Evolutionary conservation across 2,329 filamentous ascomycete species (phyloP).

Genomic region (Arthrobotrys conoides): DNA sequence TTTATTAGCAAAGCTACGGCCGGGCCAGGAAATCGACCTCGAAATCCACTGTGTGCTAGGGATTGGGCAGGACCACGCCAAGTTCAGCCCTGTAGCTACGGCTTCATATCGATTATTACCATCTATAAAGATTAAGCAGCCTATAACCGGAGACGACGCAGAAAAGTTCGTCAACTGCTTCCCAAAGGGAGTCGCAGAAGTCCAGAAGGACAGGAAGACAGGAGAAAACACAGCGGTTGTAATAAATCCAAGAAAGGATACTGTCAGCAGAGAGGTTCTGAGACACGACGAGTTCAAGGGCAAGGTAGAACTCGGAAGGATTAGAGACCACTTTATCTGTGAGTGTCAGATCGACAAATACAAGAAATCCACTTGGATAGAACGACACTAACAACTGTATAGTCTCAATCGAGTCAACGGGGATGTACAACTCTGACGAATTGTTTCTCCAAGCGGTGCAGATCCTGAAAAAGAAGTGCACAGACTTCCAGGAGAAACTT

Average conservation of each 20-base stretch:
- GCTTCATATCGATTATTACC: conserved; percentile 93
- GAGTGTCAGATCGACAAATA: conserved; percentile 16
- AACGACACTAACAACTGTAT: conserved; percentile 14
- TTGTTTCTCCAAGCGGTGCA: conserved; percentile 91
- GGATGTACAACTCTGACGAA: conserved; percentile 93
- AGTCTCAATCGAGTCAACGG: conserved; percentile 89
- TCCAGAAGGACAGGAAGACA: conserved; percentile 80
- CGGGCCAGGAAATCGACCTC: conserved; percentile 87
- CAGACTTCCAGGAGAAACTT: conserved; percentile 60
- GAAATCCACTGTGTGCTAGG: conserved; percentile 96
- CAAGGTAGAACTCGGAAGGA: conserved; percentile 92
- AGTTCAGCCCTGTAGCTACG: conserved; percentile 96
- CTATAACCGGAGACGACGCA: conserved; percentile 88
- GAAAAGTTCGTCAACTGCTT: conserved; percentile 93
- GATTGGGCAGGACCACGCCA: conserved; percentile 92
- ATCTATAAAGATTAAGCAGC: conserved; percentile 83
- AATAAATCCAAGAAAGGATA: conserved; percentile 89
- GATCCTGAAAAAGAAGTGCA: conserved; percentile 86
- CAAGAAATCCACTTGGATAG: background rate
- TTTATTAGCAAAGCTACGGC: conserved; percentile 91
- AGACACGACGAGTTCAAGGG: conserved; percentile 92
- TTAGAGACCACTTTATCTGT: conserved; percentile 95
- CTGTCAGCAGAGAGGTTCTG: conserved; percentile 91
- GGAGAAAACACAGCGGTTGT: conserved; percentile 92
- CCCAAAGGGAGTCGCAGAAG: conserved; percentile 84